Conservation (phyloP, 1,284 basidiomycete species). For the Thecaphora thlaspeos region DNA sequence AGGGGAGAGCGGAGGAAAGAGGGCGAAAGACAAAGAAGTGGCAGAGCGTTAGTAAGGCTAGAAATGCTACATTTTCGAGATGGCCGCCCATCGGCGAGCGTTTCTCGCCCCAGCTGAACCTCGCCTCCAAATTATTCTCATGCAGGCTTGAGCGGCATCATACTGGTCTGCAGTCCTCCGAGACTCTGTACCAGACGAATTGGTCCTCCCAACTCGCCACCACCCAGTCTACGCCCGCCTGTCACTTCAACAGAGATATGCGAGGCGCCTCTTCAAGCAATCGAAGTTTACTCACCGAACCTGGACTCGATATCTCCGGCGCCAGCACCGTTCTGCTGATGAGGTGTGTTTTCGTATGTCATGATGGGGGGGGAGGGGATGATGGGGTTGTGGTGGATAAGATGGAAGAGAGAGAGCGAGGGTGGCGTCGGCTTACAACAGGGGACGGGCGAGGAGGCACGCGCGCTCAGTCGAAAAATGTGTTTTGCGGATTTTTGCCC, state of each 20-base stretch:
- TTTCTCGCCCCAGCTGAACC: too few relatives aligned
- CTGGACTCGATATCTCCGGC: constrained; percentile 74
- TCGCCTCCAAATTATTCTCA: too few relatives aligned
- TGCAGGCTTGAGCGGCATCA: not conserved
- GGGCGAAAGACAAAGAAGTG: not conserved
- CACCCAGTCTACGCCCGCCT: too few relatives aligned
- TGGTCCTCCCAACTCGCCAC: too few relatives aligned
- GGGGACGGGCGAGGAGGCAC: too few relatives aligned
- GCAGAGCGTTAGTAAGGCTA: not conserved
- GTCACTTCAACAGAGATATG: constrained; percentile 1
- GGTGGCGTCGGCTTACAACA: not conserved
- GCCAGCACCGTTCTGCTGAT: constrained; percentile 57
- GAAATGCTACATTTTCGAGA: too few relatives aligned
- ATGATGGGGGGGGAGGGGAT: constrained; percentile 18
- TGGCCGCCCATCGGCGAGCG: too few relatives aligned
- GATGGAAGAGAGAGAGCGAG: not conserved
- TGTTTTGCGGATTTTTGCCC: too few relatives aligned
- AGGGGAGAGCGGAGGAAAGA: constrained; percentile 59
- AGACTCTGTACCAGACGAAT: too few relatives aligned
- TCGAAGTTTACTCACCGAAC: constrained; percentile 75
- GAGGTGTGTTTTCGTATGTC: constrained; percentile 47
- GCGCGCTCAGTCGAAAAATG: too few relatives aligned
- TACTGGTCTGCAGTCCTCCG: not conserved
- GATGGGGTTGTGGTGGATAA: not conserved
- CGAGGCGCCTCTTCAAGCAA: too few relatives aligned